Evolutionary conservation across 306 rosid species (phyloP), one percentile per base, ranked within the genome.

Genomic region (Benincasa hispida): DNA sequence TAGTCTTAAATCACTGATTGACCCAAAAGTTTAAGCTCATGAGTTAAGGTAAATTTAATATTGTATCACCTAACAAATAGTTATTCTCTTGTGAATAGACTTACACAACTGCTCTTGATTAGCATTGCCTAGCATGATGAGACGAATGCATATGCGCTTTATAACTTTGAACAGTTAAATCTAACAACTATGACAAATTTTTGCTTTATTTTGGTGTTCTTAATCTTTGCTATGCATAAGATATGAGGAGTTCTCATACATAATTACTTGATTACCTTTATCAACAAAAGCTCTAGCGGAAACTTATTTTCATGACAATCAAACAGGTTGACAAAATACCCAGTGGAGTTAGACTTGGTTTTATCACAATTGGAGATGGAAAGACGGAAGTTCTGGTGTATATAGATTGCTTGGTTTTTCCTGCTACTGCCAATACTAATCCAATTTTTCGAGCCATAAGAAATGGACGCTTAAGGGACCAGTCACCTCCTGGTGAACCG

Each of bases 321-420:
- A 48, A 76, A 75, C 83, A 92, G 99, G 93, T 94, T 12, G 99
- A 94, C 84, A 94, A 90, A 80, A 86, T 94, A 63, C 77, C 86
- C 13, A 89, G 96, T 80, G 98, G 98, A 83, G 88, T 90, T 77
- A 89, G 97, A 69, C 79, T 94, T 77, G 93, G 99, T 22, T 94
- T 94, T 78, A 88, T 94, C 48, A 84, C 86, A 10, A 86, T 92
- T 45, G 99, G 76, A 19, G 94, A 93, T 80, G 98, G 95, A 58
- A 80, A 86, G 82, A 89, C 93, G 1, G 90, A 94, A 79, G 96
- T 94, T 65, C 90, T 65, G 24, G 97, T 88, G 83, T 87, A 92
- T 77, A 94, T 94, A 79, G 97, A 94, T 63, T 92, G 96, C 77
- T 75, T 94, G 84, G 93, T 94, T 65, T 89, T 80, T 70, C 89